These are phyloP conservation scores for Boletus fagicola DNA, from an alignment of 768 basidiomycete genomes.

Conservation along the genomic window DNA sequence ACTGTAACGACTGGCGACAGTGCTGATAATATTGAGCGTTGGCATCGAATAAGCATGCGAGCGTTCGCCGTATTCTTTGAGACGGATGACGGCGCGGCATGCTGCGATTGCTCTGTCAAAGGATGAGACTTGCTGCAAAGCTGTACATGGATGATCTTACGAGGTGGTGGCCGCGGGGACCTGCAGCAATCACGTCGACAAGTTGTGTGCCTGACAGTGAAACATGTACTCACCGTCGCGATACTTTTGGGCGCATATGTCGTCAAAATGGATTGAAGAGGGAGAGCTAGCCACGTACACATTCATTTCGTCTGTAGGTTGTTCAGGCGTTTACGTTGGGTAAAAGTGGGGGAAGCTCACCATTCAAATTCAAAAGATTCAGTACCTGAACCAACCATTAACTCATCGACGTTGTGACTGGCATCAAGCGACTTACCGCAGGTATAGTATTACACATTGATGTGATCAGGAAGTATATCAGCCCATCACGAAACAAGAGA, in stretches of 20 bases:
- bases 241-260: conserved; percentile 11
- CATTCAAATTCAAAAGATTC: conserved; percentile 27
- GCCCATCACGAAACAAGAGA: conserved; percentile 69
- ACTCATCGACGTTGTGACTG: neutral
- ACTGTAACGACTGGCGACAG: conserved; percentile 21
- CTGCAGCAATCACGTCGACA: conserved; percentile 26
- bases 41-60: conserved; percentile 16
- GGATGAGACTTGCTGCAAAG: conserved; percentile 3
- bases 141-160: conserved; percentile 34
- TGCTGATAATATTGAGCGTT: conserved; percentile 24
- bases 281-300: conserved; percentile 15
- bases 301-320: conserved; percentile 24
- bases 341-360: conserved; percentile 10
- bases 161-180: conserved; percentile 66
- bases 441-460: conserved; percentile 67
- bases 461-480: conserved; percentile 66
- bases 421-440: conserved; percentile 44
- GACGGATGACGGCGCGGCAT: conserved; percentile 63
- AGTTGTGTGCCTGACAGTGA: neutral
- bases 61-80: conserved; percentile 51
- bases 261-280: conserved; percentile 2
- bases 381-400: conserved; percentile 19
- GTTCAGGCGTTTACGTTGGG: neutral
- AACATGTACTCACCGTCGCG: conserved; percentile 19
- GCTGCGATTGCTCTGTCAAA: conserved; percentile 42